Conservation (phyloP, 371 early-diverging fungal species). For the Actinomortierella wolfii region DNA sequence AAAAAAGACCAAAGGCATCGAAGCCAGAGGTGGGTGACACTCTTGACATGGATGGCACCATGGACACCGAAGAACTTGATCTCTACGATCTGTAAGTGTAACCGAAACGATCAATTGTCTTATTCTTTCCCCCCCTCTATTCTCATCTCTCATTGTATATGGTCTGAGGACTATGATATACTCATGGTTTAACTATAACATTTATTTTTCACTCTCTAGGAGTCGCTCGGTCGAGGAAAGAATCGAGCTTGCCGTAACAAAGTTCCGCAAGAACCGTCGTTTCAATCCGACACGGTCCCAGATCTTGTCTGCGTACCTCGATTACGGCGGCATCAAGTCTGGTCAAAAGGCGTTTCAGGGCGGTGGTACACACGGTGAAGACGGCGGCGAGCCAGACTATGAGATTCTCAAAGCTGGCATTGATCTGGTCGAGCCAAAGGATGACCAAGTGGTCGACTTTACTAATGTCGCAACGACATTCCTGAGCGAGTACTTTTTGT, state of each 20-base stretch:
- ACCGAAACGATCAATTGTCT: not conserved
- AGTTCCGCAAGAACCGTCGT: conserved; percentile 60
- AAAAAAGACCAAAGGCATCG: conserved; percentile 52
- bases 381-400: conserved; percentile 53
- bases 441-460: conserved; percentile 56
- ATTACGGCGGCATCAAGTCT: conserved; percentile 58
- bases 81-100: conserved; percentile 41
- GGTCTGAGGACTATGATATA: too few relatives aligned
- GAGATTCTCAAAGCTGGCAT: conserved; percentile 53
- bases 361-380: conserved; percentile 48
- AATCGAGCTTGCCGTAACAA: conserved; percentile 61
- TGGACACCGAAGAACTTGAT: conserved; percentile 48
- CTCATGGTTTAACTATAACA: too few relatives aligned
- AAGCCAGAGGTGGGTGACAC: conserved; percentile 60
- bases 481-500: conserved; percentile 55
- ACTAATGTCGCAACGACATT: conserved; percentile 62
- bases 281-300: conserved; percentile 47
- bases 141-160: too few relatives aligned
- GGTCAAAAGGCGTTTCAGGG: conserved; percentile 61
- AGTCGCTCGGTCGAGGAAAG: conserved; percentile 52
- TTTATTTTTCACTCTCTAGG: too few relatives aligned
- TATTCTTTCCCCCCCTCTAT: too few relatives aligned
- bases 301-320: conserved; percentile 58
- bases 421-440: conserved; percentile 53
- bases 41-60: conserved; percentile 24